A percentile compares a stretch with the other conserved stretches of the same genome.
Evolutionary conservation across 2,329 filamentous ascomycete species (phyloP).

Genomic region (Emergomyces africanus): DNA sequence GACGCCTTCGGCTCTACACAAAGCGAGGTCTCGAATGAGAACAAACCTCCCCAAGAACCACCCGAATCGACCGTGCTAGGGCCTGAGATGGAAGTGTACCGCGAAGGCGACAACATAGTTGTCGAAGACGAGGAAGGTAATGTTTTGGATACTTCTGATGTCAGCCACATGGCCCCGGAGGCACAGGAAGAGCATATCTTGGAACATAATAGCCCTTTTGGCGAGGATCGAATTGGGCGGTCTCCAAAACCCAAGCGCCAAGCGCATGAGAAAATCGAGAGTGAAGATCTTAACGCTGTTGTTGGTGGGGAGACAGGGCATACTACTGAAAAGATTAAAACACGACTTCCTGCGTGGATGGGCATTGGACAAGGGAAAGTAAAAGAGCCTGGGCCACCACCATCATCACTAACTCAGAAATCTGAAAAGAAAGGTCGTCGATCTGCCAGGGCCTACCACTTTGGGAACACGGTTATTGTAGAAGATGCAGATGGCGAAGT

Average conservation of each 20-base stretch:
- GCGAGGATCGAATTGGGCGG: slow-evolving; percentile 37
- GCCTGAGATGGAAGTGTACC: slow-evolving; percentile 53
- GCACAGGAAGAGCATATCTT: slow-evolving; percentile 48
- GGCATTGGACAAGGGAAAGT: slow-evolving; percentile 30
- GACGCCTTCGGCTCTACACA: slow-evolving; percentile 14
- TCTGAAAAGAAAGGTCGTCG: slow-evolving; percentile 31
- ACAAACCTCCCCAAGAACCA: slow-evolving; percentile 8
- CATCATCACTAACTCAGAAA: slow-evolving; percentile 11
- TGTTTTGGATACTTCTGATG: slow-evolving; percentile 56
- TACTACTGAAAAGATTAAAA: slow-evolving; percentile 31
- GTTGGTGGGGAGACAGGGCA: slow-evolving; percentile 19
- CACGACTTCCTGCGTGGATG: slow-evolving; percentile 35
- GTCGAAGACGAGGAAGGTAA: slow-evolving; percentile 82
- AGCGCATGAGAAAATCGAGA: slow-evolving; percentile 32
- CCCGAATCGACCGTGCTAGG: slow-evolving; percentile 12
- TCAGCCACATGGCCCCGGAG: slow-evolving; percentile 35
- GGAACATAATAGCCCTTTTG: slow-evolving; percentile 38
- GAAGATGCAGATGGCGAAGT: slow-evolving; percentile 57
- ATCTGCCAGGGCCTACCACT: slow-evolving; percentile 54
- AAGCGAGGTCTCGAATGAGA: slow-evolving; percentile 17
- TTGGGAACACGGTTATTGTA: slow-evolving; percentile 58
- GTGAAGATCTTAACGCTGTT: slow-evolving; percentile 29
- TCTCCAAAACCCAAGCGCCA: slow-evolving; percentile 35
- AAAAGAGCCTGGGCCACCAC: slow-evolving; percentile 13
- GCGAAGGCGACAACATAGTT: slow-evolving; percentile 66